These are phyloP conservation scores for Acacia acuminata DNA, from an alignment of 306 rosid species.

Conservation along the genomic window DNA sequence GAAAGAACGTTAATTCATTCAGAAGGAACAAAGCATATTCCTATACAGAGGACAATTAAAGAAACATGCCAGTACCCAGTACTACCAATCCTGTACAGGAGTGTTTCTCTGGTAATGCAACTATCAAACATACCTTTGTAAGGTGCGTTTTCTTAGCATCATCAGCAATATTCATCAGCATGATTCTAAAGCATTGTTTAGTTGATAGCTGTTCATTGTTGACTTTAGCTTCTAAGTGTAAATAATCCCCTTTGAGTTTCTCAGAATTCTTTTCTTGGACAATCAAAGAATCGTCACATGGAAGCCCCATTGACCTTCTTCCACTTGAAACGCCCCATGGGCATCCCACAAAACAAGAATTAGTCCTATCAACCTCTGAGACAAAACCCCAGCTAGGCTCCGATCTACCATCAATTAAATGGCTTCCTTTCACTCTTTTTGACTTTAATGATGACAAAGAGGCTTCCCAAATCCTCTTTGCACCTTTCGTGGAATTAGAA, in stretches of 20 bases:
- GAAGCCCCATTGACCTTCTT: slow-evolving; percentile 31
- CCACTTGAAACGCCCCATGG: slow-evolving; percentile 37
- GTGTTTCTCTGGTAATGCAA: slow-evolving; percentile 5
- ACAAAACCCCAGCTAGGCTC: slow-evolving; percentile 46
- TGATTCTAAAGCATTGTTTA: slow-evolving; percentile 54
- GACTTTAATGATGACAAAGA: slow-evolving; percentile 86
- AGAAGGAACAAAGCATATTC: slow-evolving; percentile 2
- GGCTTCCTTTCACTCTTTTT: slow-evolving; percentile 85
- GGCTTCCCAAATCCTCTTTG: slow-evolving; percentile 84
- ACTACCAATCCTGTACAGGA: slow-evolving; percentile 1
- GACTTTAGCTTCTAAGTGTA: slow-evolving; percentile 41
- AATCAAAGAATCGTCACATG: slow-evolving; percentile 38
- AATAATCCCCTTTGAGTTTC: slow-evolving; percentile 32
- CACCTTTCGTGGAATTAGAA: slow-evolving; percentile 51
- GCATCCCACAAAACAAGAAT: slow-evolving; percentile 45
- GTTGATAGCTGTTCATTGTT: slow-evolving; percentile 42
- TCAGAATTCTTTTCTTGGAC: slow-evolving; percentile 29
- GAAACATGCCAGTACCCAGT: neutral
- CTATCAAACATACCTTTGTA: slow-evolving; percentile 53
- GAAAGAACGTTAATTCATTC: slow-evolving; percentile 20
- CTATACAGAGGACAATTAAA: neutral
- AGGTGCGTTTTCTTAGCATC: slow-evolving; percentile 67
- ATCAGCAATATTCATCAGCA: slow-evolving; percentile 92
- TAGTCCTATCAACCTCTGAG: slow-evolving; percentile 39
- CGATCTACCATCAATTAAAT: slow-evolving; percentile 44